Base-by-base conservation (phyloP, 805 yeast species). In the Schwanniomyces pseudopolymorphus region DNA sequence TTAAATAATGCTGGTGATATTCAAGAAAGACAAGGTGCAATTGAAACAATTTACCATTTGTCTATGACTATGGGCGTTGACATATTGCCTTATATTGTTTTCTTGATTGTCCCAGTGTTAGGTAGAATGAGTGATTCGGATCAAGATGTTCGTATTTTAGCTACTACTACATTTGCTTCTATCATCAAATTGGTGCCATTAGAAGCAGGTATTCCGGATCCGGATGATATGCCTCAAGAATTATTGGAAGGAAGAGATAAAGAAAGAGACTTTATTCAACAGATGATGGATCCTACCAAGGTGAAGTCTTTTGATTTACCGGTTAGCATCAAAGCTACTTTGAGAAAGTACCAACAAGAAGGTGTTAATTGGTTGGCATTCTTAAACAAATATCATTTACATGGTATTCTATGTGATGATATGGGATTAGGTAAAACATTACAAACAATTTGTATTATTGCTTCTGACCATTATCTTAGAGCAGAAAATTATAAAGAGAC, bases 311-410 rank as follows among this genome's bases (percentile, higher is more conserved):
- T 92, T 63, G 85, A 81, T 42, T 69, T 95, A 31, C 99, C 99
- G 0, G 94, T 94, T 35, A 81, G 91, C 2, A 89, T 94, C 50
- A 87, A 89, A 51, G 99, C 99, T 0, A 89, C 95, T 0, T 75
- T 94, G 52, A 81, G 99, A 63, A 87, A 88, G 52, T 94, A 94
- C 62, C 99, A 94, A 69, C 98, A 94, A 64, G 98, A 94, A 50
- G 99, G 99, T 66, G 95, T 94, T 33, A 94, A 92, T 63, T 94
- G 99, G 99, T 75, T 94, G 44, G 96, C 96, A 7, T 94, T 94
- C 61, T 77, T 94, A 59, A 94, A 94, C 70, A 88, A 88, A 59
- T 94, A 94, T 62, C 96, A 92, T 64, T 72, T 94, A 44, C 99
- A 94, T 69, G 99, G 99, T 44, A 92, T 94, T 59, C 74, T 94